A percentile compares a stretch with the other conserved stretches of the same genome.
phyloP scores from a whole-genome alignment of 2,329 filamentous ascomycete genomes.

The Remersonia thermophila region DNA sequence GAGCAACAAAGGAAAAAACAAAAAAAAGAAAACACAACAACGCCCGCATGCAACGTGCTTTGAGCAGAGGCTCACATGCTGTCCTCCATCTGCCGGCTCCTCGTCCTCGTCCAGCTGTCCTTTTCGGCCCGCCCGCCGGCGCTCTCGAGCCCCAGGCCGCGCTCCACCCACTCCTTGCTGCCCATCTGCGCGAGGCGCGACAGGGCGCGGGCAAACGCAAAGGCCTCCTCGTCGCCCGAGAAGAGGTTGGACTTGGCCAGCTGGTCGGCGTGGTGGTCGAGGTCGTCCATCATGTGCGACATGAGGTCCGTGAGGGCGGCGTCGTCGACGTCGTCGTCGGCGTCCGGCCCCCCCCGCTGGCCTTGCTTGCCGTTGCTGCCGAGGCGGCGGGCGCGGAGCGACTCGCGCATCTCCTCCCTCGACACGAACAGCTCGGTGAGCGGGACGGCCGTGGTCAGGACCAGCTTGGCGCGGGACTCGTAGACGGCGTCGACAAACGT shows the following conservation, averaged over 20 bases:
- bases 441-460: constrained; percentile 79
- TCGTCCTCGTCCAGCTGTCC: constrained; percentile 52
- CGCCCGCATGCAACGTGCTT: no score
- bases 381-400: constrained; percentile 30
- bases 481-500: constrained; percentile 97
- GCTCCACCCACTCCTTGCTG: constrained; percentile 85
- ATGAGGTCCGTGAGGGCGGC: constrained; percentile 50
- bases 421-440: constrained; percentile 78
- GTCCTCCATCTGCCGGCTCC: constrained; percentile 57
- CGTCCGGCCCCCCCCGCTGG: no score
- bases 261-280: constrained; percentile 72
- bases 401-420: constrained; percentile 52
- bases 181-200: constrained; percentile 85
- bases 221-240: constrained; percentile 87
- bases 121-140: constrained; percentile 52
- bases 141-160: constrained; percentile 56
- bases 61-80: constrained; percentile 36
- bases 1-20: no score
- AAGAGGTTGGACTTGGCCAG: constrained; percentile 82
- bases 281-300: constrained; percentile 73
- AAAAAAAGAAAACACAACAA: no score
- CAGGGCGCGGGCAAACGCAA: constrained; percentile 85
- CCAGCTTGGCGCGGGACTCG: constrained; percentile 83
- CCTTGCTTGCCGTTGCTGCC: background rate
- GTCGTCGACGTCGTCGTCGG: constrained; percentile 30